phyloP scores from a whole-genome alignment of 139 green algal genomes.

The Chlamydomonas applanata region DNA sequence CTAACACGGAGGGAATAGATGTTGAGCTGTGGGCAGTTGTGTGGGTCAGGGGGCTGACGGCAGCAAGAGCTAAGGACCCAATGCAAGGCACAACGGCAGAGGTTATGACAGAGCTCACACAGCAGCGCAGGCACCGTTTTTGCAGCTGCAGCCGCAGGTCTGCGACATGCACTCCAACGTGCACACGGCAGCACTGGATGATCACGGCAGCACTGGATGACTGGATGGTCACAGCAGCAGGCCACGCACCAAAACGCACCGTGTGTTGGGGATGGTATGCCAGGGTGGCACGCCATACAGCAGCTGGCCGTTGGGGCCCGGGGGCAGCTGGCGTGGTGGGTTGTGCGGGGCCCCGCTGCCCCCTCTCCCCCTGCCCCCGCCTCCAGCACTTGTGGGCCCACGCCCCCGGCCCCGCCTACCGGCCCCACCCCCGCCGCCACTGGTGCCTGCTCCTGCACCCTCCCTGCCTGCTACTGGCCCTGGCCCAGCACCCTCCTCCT shows the following conservation, averaged over 20 bases:
- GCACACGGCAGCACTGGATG: background rate
- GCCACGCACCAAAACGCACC: constrained; percentile 8
- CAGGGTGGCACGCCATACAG: constrained; percentile 39
- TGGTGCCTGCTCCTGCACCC: background rate
- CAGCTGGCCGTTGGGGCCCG: background rate
- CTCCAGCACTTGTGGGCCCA: background rate
- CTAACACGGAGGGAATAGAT: too few relatives aligned
- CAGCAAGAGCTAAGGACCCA: too few relatives aligned
- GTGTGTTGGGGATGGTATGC: constrained; percentile 63
- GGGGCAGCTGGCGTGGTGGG: constrained; percentile 5
- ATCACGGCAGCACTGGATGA: background rate
- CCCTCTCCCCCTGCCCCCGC: background rate
- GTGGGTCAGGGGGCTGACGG: too few relatives aligned
- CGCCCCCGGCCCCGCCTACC: background rate
- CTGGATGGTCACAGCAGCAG: background rate
- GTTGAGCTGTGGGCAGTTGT: too few relatives aligned
- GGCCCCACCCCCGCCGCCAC: background rate
- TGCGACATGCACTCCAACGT: background rate
- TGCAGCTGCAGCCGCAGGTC: background rate
- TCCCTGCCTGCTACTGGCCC: background rate
- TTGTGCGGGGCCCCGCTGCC: background rate
- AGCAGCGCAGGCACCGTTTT: too few relatives aligned
- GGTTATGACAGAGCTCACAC: too few relatives aligned
- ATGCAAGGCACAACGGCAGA: too few relatives aligned
- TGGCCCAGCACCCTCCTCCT: background rate